A percentile compares a stretch with the other conserved stretches of the same genome.
Conservation (phyloP, 2,329 filamentous ascomycete genomes). For the Escovopsis sp. region DNA sequence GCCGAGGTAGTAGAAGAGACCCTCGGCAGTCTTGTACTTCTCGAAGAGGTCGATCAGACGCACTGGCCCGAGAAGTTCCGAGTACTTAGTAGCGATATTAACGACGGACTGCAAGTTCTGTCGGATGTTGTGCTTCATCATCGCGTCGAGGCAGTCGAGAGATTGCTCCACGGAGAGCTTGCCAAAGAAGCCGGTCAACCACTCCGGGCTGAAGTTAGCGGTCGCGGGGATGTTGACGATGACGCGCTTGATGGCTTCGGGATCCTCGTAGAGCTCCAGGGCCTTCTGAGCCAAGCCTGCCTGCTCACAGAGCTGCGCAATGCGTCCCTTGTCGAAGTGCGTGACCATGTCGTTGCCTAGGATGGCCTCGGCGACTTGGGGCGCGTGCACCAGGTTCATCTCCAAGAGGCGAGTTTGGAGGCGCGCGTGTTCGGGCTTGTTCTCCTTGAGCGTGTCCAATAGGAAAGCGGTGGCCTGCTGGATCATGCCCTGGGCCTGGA, state of each 20-base stretch:
- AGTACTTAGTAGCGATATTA: constrained; percentile 94
- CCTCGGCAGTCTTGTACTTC: constrained; percentile 94
- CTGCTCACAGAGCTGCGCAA: constrained; percentile 85
- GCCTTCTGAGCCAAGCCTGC: constrained; percentile 77
- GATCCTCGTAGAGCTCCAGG: constrained; percentile 87
- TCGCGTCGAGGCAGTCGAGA: constrained; percentile 83
- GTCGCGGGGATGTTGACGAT: constrained; percentile 67
- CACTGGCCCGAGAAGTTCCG: constrained; percentile 78
- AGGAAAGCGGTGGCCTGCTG: constrained; percentile 98
- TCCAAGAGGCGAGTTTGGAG: constrained; percentile 89
- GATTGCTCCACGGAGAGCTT: constrained; percentile 91
- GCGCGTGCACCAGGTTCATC: constrained; percentile 95
- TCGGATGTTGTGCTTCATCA: constrained; percentile 92
- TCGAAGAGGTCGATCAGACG: constrained; percentile 86
- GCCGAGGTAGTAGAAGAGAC: constrained; percentile 94
- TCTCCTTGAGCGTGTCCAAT: constrained; percentile 86
- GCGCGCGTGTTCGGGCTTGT: constrained; percentile 82
- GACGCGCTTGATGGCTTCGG: constrained; percentile 77
- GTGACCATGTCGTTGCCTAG: constrained; percentile 98
- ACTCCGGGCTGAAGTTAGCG: constrained; percentile 79
- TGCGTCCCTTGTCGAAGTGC: constrained; percentile 81
- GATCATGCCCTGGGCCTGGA: constrained; percentile 95
- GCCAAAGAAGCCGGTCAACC: constrained; percentile 84
- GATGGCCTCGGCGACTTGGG: constrained; percentile 95
- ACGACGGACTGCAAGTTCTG: constrained; percentile 92